These are phyloP conservation scores for Fusarium burgessii DNA, from an alignment of 2,329 filamentous ascomycete genomes.

Conservation along the genomic window DNA sequence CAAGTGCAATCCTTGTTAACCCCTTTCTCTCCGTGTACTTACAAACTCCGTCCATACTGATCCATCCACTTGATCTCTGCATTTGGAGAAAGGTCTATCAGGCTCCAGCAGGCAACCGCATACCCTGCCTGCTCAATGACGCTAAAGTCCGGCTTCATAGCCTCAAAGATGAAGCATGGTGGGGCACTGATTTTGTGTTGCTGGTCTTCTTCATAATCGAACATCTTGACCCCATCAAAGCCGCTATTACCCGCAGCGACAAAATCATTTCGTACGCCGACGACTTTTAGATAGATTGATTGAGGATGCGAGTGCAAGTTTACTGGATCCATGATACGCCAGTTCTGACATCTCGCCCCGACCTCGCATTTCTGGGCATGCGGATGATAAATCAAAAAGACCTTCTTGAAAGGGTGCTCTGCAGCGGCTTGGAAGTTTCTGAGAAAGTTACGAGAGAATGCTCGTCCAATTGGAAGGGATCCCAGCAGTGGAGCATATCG, in stretches of 20 bases:
- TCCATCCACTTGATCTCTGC: not conserved
- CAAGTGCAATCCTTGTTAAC: no score
- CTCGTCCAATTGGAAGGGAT: not conserved
- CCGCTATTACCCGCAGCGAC: not conserved
- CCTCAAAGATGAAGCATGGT: not conserved
- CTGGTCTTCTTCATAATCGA: not conserved
- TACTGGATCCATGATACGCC: not conserved
- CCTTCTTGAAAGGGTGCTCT: not conserved
- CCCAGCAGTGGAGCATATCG: not conserved
- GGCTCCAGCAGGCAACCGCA: not conserved
- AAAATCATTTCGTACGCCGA: not conserved
- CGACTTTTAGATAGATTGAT: not conserved
- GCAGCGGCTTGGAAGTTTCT: not conserved
- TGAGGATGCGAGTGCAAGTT: not conserved
- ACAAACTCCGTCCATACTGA: not conserved
- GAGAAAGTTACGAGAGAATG: not conserved
- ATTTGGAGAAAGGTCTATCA: no score
- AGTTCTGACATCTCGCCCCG: not conserved
- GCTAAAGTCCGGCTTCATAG: not conserved
- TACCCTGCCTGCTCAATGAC: not conserved
- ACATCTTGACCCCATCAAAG: not conserved
- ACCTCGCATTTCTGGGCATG: not conserved
- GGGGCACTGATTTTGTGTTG: not conserved
- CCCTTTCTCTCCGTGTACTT: no score
- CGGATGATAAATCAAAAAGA: not conserved